Evolutionary conservation across 805 yeast genomes (phyloP), one percentile per base, ranked within the genome.

Genomic region (Clavispora asparagi): DNA sequence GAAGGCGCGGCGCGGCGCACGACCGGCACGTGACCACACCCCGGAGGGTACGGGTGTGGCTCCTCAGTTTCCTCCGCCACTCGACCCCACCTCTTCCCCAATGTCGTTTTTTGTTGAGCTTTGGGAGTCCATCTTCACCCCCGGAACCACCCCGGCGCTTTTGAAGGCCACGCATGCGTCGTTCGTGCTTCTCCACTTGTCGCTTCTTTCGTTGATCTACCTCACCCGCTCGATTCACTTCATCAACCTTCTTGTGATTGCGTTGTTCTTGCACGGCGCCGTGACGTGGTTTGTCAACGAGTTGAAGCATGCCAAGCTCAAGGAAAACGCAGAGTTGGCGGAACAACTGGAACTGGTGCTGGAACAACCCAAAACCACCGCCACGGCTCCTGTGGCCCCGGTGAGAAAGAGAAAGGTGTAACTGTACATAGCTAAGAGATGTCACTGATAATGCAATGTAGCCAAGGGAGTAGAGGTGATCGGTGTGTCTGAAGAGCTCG

Each of bases 81-180:
- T 27, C 9, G 28, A 7, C 9, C 3, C 3, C 9, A 9, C 6
- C 29, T 11, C 9, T 9, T 12, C 35, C 35, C 2, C 14, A 27
- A 67, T 73, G 66, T 50, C 67, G 14, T 82, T 82, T 60, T 48
- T 85, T 32, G 70, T 66, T 25, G 95, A 86, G 25, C 74, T 92
- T 39, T 91, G 97, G 97, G 83, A 86, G 46, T 87, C 96, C 12
- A 80, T 94, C 26, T 87, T 92, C 66, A 83, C 88, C 14, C 97
- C 98, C 6, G 99, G 99, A 1, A 81, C 96, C 1, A 79, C 94
- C 1, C 97, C 97, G 1, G 89, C 95, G 1, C 74, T 94, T 43
- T 74, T 90, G n/a, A 73, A 76, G 33, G 97, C 98, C 2, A 92
- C 97, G 0, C 97, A 94, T 62, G 76, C 71, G 2, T 85, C 97